Conservation (phyloP, 2,329 filamentous ascomycete species). For the Talaromyces sp. region DNA sequence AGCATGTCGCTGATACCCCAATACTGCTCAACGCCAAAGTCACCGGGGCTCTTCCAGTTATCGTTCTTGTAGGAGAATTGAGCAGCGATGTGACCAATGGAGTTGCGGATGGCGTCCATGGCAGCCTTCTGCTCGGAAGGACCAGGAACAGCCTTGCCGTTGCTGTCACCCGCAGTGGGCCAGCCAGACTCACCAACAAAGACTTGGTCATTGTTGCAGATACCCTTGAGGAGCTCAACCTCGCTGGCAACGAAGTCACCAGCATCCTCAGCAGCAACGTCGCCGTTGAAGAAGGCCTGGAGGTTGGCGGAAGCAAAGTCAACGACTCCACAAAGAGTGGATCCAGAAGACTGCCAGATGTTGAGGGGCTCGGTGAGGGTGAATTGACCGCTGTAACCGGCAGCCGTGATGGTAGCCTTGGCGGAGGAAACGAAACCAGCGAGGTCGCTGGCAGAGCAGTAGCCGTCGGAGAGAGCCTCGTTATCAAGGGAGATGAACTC, state of each 20-base stretch:
- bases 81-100: conserved; percentile 64
- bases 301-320: conserved; percentile 83
- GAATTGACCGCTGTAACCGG: conserved; percentile 68
- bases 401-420: conserved; percentile 58
- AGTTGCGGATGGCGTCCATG: conserved; percentile 65
- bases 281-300: conserved; percentile 88
- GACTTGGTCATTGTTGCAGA: conserved; percentile 62
- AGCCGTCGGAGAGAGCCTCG: conserved; percentile 77
- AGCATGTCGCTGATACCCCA: conserved; percentile 55
- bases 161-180: conserved; percentile 67
- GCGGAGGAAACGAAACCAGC: conserved; percentile 65
- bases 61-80: conserved; percentile 82
- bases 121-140: conserved; percentile 64
- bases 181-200: conserved; percentile 84
- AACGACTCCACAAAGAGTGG: conserved; percentile 64
- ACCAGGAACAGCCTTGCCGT: conserved; percentile 70
- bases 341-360: conserved; percentile 63
- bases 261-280: conserved; percentile 59
- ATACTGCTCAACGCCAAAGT: conserved; percentile 70
- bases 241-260: conserved; percentile 73
- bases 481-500: conserved; percentile 84
- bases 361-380: conserved; percentile 85
- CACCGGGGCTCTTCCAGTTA: conserved; percentile 70
- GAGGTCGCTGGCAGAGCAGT: conserved; percentile 62
- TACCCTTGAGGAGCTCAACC: conserved; percentile 64